Base-by-base conservation (phyloP, 2,329 filamentous ascomycete species). In the Arthrobotrys musiformis region DNA sequence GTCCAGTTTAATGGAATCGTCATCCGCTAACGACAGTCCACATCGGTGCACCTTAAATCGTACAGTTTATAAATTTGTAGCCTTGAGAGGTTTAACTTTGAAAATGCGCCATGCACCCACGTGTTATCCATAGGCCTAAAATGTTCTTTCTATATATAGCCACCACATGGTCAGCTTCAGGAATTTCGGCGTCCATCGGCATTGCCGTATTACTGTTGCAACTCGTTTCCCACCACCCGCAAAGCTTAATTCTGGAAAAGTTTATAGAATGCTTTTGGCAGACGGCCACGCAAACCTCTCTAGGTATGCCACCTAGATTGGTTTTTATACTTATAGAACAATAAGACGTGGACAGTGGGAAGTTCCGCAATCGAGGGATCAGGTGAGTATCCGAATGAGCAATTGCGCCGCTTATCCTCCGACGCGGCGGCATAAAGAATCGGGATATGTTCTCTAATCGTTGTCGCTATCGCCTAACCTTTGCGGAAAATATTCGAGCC, bases 111-210 rank as follows among this genome's bases (percentile, higher is more conserved):
- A 3, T 56, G n/a, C 54, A 24, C 17, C 54, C 54, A 58, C 54
- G 19, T 40, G 50, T 4, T 26, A 22, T 1, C 2, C n/a, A n/a
- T n/a, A 28, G n/a, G 7, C 2, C 8, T 3, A 56, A 56, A 28
- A n/a, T 58, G n/a, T n/a, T n/a, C n/a, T 35, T 58, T 40, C 54
- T 58, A 58, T 24, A 40, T 58, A 13, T 58, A 40, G 22, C 1
- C 4, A 37, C 54, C 54, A 40, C 33, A 58, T 58, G 33, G 33
- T 7, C 11, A 11, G 5, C 11, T 42, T 42, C 7, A 42, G 19
- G 6, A 42, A 7, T 19, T 17, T 19, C n/a, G n/a, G 11, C n/a
- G 15, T 1, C n/a, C 40, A 5, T 17, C 9, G 11, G 8, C 11
- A 24, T 3, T 40, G 54, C 11, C 19, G 30, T n/a, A n/a, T n/a